A percentile compares a stretch with the other conserved stretches of the same genome.
Conservation (phyloP, 345 rosid species). For the Sonneratia caseolaris region DNA sequence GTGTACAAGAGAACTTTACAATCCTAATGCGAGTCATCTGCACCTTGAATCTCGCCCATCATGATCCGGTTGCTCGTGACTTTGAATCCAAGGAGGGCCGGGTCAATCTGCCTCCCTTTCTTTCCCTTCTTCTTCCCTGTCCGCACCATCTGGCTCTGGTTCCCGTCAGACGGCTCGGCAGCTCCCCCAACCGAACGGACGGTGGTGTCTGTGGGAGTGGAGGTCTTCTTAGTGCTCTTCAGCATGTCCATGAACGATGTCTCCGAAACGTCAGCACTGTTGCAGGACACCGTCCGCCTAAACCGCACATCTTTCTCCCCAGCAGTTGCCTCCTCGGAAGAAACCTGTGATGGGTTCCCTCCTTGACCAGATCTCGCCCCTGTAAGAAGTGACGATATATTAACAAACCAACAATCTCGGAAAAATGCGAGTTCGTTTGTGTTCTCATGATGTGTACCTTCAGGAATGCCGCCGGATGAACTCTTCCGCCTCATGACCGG, state of each 20-base stretch:
- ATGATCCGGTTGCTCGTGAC: slow-evolving; percentile 86
- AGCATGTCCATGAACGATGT: slow-evolving; percentile 78
- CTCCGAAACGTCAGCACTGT: slow-evolving; percentile 39
- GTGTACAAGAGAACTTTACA: slow-evolving; percentile 7
- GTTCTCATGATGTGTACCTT: slow-evolving; percentile 24
- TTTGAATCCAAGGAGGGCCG: slow-evolving; percentile 82
- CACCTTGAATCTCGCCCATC: slow-evolving; percentile 77
- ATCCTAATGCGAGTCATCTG: slow-evolving; percentile 28
- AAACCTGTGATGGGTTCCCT: slow-evolving; percentile 13
- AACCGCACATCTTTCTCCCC: slow-evolving; percentile 38
- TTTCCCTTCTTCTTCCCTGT: slow-evolving; percentile 80
- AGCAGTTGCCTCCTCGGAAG: slow-evolving; percentile 15
- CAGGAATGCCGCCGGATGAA: slow-evolving; percentile 23
- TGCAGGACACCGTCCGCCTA: slow-evolving; percentile 33
- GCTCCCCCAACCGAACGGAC: slow-evolving; percentile 2
- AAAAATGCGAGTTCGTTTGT: not conserved
- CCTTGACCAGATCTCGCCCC: slow-evolving; percentile 22
- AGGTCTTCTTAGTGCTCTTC: slow-evolving; percentile 38
- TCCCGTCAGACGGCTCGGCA: slow-evolving; percentile 20
- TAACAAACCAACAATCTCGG: not conserved
- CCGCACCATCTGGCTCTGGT: slow-evolving; percentile 17
- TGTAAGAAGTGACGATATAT: slow-evolving; percentile 6
- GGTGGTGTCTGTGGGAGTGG: slow-evolving; percentile 7
- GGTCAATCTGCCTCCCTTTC: slow-evolving; percentile 83
- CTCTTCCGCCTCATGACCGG: slow-evolving; percentile 24